Evolutionary conservation across 805 yeast genomes (phyloP).

Genomic region (Candida nonsorbophila): DNA sequence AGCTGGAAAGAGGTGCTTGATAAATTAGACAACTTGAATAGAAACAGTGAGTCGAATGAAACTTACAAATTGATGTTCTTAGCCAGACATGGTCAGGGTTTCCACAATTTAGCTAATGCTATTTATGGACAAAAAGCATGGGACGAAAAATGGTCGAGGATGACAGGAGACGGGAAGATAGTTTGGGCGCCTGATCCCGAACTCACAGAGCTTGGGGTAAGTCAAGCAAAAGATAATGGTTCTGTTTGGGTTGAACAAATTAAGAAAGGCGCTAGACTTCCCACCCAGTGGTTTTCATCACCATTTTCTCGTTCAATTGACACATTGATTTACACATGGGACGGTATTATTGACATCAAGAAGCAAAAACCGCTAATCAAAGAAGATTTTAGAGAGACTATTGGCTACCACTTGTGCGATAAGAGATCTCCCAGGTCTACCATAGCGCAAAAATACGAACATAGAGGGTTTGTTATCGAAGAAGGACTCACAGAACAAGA

Average conservation of each 20-base stretch:
- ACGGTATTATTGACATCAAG: constrained; percentile 18
- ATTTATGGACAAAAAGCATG: constrained; percentile 42
- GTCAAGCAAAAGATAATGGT: constrained; percentile 41
- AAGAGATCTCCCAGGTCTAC: constrained; percentile 33
- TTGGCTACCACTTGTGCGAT: constrained; percentile 49
- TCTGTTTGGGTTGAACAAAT: constrained; percentile 27
- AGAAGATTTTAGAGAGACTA: constrained; percentile 45
- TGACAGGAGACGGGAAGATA: constrained; percentile 41
- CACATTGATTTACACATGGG: constrained; percentile 46
- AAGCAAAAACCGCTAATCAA: constrained; percentile 30
- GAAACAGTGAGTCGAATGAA: constrained; percentile 16
- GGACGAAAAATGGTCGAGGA: constrained; percentile 41
- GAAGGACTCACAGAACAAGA: constrained; percentile 44
- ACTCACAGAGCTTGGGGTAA: constrained; percentile 41
- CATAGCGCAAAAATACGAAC: constrained; percentile 35
- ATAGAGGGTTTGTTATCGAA: constrained; percentile 36
- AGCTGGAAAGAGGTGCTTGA: constrained; percentile 29
- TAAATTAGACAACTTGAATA: constrained; percentile 32
- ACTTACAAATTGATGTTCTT: constrained; percentile 41
- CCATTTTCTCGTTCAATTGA: constrained; percentile 49
- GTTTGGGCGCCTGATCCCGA: constrained; percentile 51
- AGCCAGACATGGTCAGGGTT: constrained; percentile 54
- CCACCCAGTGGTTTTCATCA: constrained; percentile 41
- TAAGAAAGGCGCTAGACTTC: constrained; percentile 22
- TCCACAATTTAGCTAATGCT: constrained; percentile 43